phyloP scores from a whole-genome alignment of 1,284 basidiomycete species.

The Austroboletus novae-zelandiae region DNA sequence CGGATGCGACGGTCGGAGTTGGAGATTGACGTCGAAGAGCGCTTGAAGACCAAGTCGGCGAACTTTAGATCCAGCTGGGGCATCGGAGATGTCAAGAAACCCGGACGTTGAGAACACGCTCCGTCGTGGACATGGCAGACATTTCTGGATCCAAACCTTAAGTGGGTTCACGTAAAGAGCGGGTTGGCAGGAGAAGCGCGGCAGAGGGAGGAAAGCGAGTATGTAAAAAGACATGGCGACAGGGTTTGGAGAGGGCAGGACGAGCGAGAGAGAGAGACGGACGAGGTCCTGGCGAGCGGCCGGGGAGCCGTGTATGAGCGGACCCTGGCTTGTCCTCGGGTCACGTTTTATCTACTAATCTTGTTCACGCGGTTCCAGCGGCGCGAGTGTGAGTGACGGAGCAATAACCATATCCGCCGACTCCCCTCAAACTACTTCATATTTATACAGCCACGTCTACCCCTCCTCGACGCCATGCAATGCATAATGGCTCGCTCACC shows the following conservation, averaged over 20 bases:
- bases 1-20: conserved; percentile 16
- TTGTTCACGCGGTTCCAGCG: conserved; percentile 32
- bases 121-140: background rate
- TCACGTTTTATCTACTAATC: conserved; percentile 6
- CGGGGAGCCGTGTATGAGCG: background rate
- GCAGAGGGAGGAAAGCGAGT: background rate
- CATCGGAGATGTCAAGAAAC: conserved; percentile 23
- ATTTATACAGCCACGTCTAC: conserved; percentile 30
- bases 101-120: conserved; percentile 8
- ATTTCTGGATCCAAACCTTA: conserved; percentile 16
- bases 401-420: conserved; percentile 35
- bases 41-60: background rate
- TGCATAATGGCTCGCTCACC: no score
- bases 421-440: conserved; percentile 14
- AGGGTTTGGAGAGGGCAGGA: background rate
- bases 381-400: conserved; percentile 27
- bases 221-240: background rate
- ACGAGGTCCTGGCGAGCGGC: background rate
- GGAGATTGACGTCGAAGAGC: background rate
- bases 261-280: background rate
- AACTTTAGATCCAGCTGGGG: conserved; percentile 5
- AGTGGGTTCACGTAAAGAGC: conserved; percentile 17
- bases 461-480: conserved; percentile 3
- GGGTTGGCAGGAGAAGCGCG: conserved; percentile 1
- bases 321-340: conserved; percentile 21